Conservation (phyloP, 169 alveolate species). For the Plasmodium sp. region DNA sequence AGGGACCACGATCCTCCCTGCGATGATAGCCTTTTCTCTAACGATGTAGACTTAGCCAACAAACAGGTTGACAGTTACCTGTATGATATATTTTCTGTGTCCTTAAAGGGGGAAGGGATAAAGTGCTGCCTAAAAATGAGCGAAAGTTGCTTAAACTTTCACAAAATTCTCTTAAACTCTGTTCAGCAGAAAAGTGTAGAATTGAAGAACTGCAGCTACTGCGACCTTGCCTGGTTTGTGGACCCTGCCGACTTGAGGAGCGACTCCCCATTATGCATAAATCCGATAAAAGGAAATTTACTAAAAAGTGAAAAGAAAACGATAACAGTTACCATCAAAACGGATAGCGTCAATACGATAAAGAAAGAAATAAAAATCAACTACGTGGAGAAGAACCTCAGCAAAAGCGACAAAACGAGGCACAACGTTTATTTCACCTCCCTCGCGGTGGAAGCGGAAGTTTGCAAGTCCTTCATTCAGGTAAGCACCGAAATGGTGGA, state of each 20-base stretch:
- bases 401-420: slow-evolving; percentile 4
- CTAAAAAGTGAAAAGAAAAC: slow-evolving; percentile 33
- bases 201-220: slow-evolving; percentile 32
- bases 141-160: slow-evolving; percentile 35
- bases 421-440: slow-evolving; percentile 12
- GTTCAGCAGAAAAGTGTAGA: slow-evolving; percentile 34
- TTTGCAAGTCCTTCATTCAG: slow-evolving; percentile 50
- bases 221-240: slow-evolving; percentile 54
- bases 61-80: slow-evolving; percentile 13
- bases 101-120: slow-evolving; percentile 59
- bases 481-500: slow-evolving; percentile 25
- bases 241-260: slow-evolving; percentile 24
- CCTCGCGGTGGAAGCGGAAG: slow-evolving; percentile 25
- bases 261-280: not conserved
- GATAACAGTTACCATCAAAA: slow-evolving; percentile 24
- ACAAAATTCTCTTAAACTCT: slow-evolving; percentile 42
- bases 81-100: slow-evolving; percentile 34
- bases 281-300: slow-evolving; percentile 38
- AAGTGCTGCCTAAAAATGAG: slow-evolving; percentile 30
- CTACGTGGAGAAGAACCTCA: slow-evolving; percentile 14
- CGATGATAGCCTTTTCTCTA: slow-evolving; percentile 10
- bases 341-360: slow-evolving; percentile 3
- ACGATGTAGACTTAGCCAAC: slow-evolving; percentile 12
- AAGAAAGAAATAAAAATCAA: slow-evolving; percentile 42
- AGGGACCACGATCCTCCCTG: not conserved